Percentiles rank a stretch among this genome's conserved stretches.
These are phyloP conservation scores for Pythium insidiosum DNA, from an alignment of 352 stramenopile genomes.

Conservation along the genomic window DNA sequence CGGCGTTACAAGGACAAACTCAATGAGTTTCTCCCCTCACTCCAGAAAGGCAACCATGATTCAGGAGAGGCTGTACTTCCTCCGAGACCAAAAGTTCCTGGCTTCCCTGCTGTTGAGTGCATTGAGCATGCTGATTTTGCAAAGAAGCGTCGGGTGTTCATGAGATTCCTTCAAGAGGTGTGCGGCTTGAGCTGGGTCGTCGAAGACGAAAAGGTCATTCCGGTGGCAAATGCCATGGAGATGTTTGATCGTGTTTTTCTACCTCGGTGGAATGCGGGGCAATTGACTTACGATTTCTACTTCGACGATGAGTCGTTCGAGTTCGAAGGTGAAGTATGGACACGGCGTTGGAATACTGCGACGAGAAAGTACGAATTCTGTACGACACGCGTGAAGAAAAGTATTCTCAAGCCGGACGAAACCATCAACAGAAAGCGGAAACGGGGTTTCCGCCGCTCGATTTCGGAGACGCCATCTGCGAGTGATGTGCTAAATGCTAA, in stretches of 20 bases:
- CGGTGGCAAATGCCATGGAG: slow-evolving; percentile 26
- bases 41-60: slow-evolving; percentile 1
- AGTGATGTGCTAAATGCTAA: not conserved
- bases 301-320: slow-evolving; percentile 43
- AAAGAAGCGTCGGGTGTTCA: slow-evolving; percentile 32
- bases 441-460: not conserved
- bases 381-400: slow-evolving; percentile 16
- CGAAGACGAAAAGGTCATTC: slow-evolving; percentile 33
- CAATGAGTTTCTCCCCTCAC: slow-evolving; percentile 16
- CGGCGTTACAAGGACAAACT: slow-evolving; percentile 32
- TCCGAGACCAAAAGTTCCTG: slow-evolving; percentile 31
- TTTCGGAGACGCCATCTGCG: not conserved
- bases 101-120: slow-evolving; percentile 22
- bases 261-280: slow-evolving; percentile 32
- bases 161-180: slow-evolving; percentile 39
- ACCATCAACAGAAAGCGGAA: slow-evolving; percentile 3
- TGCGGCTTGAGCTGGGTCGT: slow-evolving; percentile 36
- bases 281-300: slow-evolving; percentile 48
- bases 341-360: slow-evolving; percentile 21
- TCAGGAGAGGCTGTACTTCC: too few relatives aligned
- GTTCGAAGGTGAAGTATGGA: slow-evolving; percentile 26
- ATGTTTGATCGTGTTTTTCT: slow-evolving; percentile 37
- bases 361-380: slow-evolving; percentile 25
- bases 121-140: slow-evolving; percentile 25
- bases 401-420: not conserved